Evolutionary conservation across 2,329 filamentous ascomycete species (phyloP).

Genomic region (Ilyonectria sp.): DNA sequence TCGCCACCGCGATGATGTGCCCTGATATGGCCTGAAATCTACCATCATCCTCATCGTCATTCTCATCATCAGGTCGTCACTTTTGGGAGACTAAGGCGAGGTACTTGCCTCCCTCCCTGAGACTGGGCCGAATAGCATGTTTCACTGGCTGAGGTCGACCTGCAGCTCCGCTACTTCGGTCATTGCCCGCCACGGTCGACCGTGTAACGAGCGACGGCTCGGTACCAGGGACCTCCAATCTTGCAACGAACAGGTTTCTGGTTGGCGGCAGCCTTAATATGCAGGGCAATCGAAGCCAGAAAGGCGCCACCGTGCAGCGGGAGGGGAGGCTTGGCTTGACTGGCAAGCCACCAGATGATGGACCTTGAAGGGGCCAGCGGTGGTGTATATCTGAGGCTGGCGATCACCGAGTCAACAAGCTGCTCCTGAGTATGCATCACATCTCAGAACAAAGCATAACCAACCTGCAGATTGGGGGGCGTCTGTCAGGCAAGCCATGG

Average conservation of each 20-base stretch:
- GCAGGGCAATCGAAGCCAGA: slow-evolving; percentile 29
- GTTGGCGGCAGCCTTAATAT: slow-evolving; percentile 14
- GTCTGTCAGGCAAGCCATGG: not conserved
- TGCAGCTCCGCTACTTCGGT: slow-evolving; percentile 24
- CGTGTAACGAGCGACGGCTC: slow-evolving; percentile 4
- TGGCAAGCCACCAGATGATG: slow-evolving; percentile 20
- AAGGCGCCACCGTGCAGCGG: slow-evolving; percentile 20
- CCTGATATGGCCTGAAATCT: not conserved
- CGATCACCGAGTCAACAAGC: slow-evolving; percentile 1
- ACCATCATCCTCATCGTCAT: not conserved
- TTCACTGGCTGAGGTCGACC: slow-evolving; percentile 6
- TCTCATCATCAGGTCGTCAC: slow-evolving; percentile 11
- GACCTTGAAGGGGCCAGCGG: slow-evolving; percentile 6
- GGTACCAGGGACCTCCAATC: slow-evolving; percentile 5
- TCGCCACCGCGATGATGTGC: slow-evolving; percentile 11
- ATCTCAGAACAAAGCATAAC: not conserved
- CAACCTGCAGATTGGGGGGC: not conserved
- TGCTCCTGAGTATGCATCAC: not conserved
- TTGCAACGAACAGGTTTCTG: slow-evolving; percentile 12
- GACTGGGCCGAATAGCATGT: slow-evolving; percentile 26
- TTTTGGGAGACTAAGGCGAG: not conserved
- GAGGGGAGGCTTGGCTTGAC: slow-evolving; percentile 8
- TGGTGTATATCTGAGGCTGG: slow-evolving; percentile 11
- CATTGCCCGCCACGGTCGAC: slow-evolving; percentile 22
- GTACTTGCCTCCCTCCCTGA: slow-evolving; percentile 1